Base-by-base conservation (phyloP, 306 rosid species). In the Corylus avellana region DNA sequence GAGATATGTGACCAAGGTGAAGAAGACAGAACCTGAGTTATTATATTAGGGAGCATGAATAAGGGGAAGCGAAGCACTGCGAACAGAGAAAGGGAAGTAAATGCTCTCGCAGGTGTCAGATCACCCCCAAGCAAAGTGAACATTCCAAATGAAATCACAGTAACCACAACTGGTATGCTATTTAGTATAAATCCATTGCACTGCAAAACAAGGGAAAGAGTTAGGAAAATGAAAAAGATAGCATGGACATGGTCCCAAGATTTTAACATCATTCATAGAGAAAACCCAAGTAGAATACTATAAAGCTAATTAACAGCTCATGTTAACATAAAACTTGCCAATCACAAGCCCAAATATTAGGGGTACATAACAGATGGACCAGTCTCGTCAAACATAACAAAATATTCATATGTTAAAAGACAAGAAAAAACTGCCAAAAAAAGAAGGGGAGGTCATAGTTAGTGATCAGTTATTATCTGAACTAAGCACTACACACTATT, bases 41-140 rank as follows among this genome's bases (percentile, higher is more conserved):
- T 95, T 48, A 89, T 91, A 85, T 95, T 92, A 46, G 98, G 98
- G 84, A 95, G 98, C 97, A 95, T 88, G 89, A 91, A 95, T 57
- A 95, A 95, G 72, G 98, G 98, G 87, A 92, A 95, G 54, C 98
- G 98, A 71, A 95, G 94, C 87, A 95, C 98, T 53, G 98, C 82
- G 87, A 92, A 95, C 84, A 95, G 90, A 77, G 99, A 93, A 76
- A 95, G 92, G 8, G 99, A 93, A 48, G 99, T 95, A 82, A 95
- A 95, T 71, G 99, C 99, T 86, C 94, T 89, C 7, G 99, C 88
- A 73, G 99, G 98, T 77, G 99, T 95, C 82, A 95, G 82, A 85
- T 93, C 80, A 73, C 98, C 98, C 72, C 98, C 99, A 79, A 95
- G 98, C 80, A 91, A 79, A 75, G 98, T 90, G 90, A 88, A 95